Conservation (phyloP, 208 protist species). For the Strigomonas culicis region DNA sequence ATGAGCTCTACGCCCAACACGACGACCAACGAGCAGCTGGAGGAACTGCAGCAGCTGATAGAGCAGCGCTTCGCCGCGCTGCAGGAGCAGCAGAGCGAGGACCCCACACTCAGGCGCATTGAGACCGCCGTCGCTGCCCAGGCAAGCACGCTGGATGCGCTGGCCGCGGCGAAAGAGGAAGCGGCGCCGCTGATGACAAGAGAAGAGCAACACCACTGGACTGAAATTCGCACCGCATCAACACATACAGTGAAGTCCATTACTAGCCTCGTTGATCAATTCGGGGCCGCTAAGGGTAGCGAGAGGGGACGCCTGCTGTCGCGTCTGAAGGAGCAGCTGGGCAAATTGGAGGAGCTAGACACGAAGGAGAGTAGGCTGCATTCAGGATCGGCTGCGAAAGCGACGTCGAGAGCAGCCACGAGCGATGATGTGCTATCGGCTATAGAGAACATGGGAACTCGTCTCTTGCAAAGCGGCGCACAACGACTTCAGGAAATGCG, state of each 20-base stretch:
- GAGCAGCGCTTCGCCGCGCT: conserved; percentile 7
- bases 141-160: background rate
- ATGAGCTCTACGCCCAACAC: conserved; percentile 4
- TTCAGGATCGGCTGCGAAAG: too few species aligned
- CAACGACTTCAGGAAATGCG: too few species aligned
- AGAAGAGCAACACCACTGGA: background rate
- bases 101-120: background rate
- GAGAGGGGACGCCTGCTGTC: background rate
- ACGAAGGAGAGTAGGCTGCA: too few species aligned
- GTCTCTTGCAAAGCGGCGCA: too few species aligned
- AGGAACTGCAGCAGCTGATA: conserved; percentile 23
- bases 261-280: background rate
- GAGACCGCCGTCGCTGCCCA: background rate
- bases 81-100: background rate
- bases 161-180: background rate
- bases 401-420: too few species aligned
- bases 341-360: too few species aligned
- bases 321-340: too few species aligned
- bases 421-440: too few species aligned
- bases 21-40: conserved; percentile 11
- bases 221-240: background rate
- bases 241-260: background rate
- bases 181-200: background rate
- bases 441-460: too few species aligned
- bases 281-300: background rate